Evolutionary conservation across 768 basidiomycete species (phyloP), one percentile per base, ranked within the genome.

Genomic region (Hydnomerulius pinastri): DNA sequence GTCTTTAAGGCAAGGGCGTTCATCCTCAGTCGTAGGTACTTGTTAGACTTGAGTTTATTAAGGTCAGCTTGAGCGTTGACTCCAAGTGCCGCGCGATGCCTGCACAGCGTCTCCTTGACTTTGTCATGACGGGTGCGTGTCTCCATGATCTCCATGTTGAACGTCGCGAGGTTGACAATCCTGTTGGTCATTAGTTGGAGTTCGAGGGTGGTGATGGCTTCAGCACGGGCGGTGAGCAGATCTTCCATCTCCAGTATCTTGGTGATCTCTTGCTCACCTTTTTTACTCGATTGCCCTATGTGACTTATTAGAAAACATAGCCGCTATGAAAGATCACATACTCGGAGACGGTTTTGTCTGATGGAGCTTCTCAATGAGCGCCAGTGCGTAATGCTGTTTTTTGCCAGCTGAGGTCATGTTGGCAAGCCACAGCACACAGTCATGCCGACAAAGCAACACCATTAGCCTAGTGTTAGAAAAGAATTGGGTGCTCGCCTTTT

Each of bases 381-480:
- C 37, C 13, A 58, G 50, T 21, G 56, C 51, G n/a, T 58, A 58
- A 21, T 53, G 36, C 18, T 58, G 57, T 27, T 51, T 48, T 47
- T 58, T 57, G 12, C 57, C 57, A 4, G 43, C 38, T 2, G 46
- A 37, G 4, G 10, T 53, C 71, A 76, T 71, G 47, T 77, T 32
- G 33, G 17, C 33, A 11, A 33, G 15, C 33, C 33, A 33, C 17
- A 33, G 33, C 33, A 33, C 15, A n/a, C 15, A 17, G 33, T 33
- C 66, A 25, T 77, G 73, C 0, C 65, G 54, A 49, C 73, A 75
- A 2, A 71, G 64, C 2, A 74, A 46, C 0, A 67, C 67, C 66
- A 75, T 73, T 20, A 71, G 43, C 0, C 73, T 71, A 11, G 52
- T 59, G 32, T 69, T 62, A 5, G 46, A 5, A 50, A 61, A 61